Evolutionary conservation across 305 asterid genomes (phyloP), one percentile per base, ranked within the genome.

Genomic region (Withania somnifera): DNA sequence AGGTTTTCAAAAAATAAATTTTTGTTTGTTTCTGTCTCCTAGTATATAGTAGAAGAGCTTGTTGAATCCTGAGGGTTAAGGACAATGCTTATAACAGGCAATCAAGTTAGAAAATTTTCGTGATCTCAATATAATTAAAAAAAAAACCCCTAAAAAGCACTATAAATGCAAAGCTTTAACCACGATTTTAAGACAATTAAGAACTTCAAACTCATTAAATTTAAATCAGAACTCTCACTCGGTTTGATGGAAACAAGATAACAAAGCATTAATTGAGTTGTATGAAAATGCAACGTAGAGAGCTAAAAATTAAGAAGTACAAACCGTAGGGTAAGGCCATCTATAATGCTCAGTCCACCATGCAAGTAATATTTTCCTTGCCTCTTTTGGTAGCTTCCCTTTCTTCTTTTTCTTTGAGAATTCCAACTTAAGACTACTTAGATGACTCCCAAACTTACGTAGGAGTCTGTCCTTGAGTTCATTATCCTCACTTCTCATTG

Each of bases 291-390:
- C 22, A 68, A 28, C 26, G 34, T 8, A 66, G 0, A 2, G 19
- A 2, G 57, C 19, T 3, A 10, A 30, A 38, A 20, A 52, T 52
- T 24, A 26, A 79, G 58, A 85, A 63, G 73, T 20, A 87, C 93
- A 85, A 76, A 94, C 98, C 84, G 98, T 93, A 4, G 98, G 98
- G 56, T 95, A 95, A 0, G 98, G 98, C 98, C 98, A 95, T 84
- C 92, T 91, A 85, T 85, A 86, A 85, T 95, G 98, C 36, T 76
- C 86, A 87, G 86, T 90, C 98, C 98, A 95, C 98, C 98, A 95
- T 57, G 90, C 85, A 58, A 93, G 92, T 83, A 95, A 82, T 51
- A 86, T 85, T 80, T 89, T 93, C 63, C 95, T 90, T 0, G 94
- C 97, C 80, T 91, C 95, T 77, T 91, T 95, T 6, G 98, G 98